A percentile compares a stretch with the other conserved stretches of the same genome.
Conservation (phyloP, 192 early-diverging fungal genomes). For the Entomortierella parvispora region DNA sequence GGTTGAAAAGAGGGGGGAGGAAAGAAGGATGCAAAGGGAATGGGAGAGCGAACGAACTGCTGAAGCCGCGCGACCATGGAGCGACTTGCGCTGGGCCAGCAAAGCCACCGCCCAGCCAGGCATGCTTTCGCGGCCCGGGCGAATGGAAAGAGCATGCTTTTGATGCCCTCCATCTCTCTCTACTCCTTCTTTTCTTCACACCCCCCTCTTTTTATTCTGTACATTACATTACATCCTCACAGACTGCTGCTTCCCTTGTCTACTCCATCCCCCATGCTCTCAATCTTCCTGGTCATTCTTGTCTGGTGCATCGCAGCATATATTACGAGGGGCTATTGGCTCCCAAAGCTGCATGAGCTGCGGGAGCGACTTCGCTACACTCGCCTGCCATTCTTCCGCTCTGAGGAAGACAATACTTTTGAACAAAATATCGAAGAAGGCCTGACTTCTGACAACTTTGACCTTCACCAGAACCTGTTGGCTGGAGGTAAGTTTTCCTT, state of each 20-base stretch:
- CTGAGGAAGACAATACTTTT: slow-evolving; percentile 55
- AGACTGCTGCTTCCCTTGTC: background rate
- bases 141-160: too few relatives aligned
- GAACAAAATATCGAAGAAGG: slow-evolving; percentile 67
- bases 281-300: slow-evolving; percentile 28
- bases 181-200: too few relatives aligned
- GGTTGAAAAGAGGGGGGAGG: background rate
- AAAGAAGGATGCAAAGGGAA: background rate
- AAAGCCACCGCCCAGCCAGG: too few relatives aligned
- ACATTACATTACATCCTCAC: background rate
- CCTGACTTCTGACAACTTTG: slow-evolving; percentile 63
- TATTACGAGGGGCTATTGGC: slow-evolving; percentile 30
- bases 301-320: slow-evolving; percentile 23
- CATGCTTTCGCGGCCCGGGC: too few relatives aligned
- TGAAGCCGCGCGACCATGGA: too few relatives aligned
- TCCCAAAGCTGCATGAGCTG: slow-evolving; percentile 31
- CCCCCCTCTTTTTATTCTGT: slow-evolving; percentile 2
- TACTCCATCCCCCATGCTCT: slow-evolving; percentile 7
- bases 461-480: slow-evolving; percentile 60
- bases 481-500: slow-evolving; percentile 55
- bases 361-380: slow-evolving; percentile 55
- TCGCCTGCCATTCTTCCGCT: slow-evolving; percentile 58
- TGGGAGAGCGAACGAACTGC: background rate
- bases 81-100: too few relatives aligned
- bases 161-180: too few relatives aligned